Conservation (phyloP, 1,284 basidiomycete species). For the Golubevia sp. region DNA sequence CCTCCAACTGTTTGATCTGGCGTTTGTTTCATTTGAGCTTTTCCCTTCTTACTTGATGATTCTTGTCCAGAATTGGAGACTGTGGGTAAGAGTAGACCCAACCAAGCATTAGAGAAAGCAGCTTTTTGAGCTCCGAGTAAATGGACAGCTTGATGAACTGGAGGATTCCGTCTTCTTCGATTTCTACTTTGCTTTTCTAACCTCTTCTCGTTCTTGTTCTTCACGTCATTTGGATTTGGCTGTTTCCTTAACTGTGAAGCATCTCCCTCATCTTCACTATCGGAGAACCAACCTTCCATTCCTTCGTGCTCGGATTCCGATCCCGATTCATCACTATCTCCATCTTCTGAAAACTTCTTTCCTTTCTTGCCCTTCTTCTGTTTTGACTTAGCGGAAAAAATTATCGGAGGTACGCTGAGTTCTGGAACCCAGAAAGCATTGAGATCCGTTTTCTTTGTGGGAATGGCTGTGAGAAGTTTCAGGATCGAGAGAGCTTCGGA, state of each 20-base stretch:
- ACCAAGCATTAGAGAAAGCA: constrained; percentile 49
- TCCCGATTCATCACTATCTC: constrained; percentile 22
- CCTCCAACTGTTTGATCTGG: constrained; percentile 22
- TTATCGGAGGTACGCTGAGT: constrained; percentile 8
- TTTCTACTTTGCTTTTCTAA: constrained; percentile 8
- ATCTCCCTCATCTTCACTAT: constrained; percentile 37
- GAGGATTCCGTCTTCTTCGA: constrained; percentile 11
- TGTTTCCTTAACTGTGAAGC: constrained; percentile 13
- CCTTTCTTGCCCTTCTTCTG: constrained; percentile 11
- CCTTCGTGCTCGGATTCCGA: constrained; percentile 32
- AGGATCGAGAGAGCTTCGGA: constrained; percentile 35
- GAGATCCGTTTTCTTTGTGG: constrained; percentile 32
- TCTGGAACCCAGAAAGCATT: constrained; percentile 51
- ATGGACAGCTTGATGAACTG: constrained; percentile 39
- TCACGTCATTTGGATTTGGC: neutral
- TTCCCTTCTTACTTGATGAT: neutral
- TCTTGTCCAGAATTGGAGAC: constrained; percentile 1
- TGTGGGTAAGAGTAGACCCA: constrained; percentile 39
- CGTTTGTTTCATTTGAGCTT: neutral
- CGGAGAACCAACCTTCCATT: constrained; percentile 46
- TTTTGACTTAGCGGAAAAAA: neutral
- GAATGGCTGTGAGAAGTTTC: constrained; percentile 54
- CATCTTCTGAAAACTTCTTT: constrained; percentile 33
- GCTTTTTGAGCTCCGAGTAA: constrained; percentile 30
- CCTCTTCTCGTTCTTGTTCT: constrained; percentile 1